Evolutionary conservation across 129 eudicot species (phyloP).

Genomic region (Cynara cardunculus): DNA sequence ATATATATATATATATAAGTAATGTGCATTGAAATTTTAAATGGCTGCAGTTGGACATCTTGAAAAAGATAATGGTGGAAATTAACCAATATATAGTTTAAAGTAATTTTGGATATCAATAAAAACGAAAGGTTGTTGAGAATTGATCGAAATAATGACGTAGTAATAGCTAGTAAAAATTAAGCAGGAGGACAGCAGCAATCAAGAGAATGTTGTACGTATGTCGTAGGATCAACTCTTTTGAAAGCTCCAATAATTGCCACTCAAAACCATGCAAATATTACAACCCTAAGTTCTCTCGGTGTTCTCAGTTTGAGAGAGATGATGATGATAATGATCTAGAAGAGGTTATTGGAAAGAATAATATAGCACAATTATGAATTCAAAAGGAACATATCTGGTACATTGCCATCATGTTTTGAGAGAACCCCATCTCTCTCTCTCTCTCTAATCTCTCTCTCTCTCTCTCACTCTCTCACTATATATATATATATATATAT

Average conservation of each 20-base stretch:
- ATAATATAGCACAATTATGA: slow-evolving; percentile 17
- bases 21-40: no score
- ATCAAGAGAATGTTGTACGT: slow-evolving; percentile 9
- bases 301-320: slow-evolving; percentile 5
- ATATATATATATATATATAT: not conserved
- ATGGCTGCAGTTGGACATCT: not conserved
- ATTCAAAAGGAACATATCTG: not conserved
- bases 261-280: slow-evolving; percentile 29
- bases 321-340: not conserved
- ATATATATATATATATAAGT: no score
- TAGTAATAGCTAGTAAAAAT: slow-evolving; percentile 2
- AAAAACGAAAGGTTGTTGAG: not conserved
- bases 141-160: not conserved
- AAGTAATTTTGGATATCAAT: not conserved
- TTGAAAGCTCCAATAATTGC: slow-evolving; percentile 12
- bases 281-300: slow-evolving; percentile 13
- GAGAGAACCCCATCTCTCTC: not conserved
- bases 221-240: not conserved
- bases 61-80: not conserved
- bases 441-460: not conserved
- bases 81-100: not conserved
- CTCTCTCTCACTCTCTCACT: not conserved
- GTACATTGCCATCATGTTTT: not conserved
- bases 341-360: slow-evolving; percentile 3
- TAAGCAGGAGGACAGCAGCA: slow-evolving; percentile 3